Conservation (phyloP, 306 rosid species). For the Prinsepia uniflora region DNA sequence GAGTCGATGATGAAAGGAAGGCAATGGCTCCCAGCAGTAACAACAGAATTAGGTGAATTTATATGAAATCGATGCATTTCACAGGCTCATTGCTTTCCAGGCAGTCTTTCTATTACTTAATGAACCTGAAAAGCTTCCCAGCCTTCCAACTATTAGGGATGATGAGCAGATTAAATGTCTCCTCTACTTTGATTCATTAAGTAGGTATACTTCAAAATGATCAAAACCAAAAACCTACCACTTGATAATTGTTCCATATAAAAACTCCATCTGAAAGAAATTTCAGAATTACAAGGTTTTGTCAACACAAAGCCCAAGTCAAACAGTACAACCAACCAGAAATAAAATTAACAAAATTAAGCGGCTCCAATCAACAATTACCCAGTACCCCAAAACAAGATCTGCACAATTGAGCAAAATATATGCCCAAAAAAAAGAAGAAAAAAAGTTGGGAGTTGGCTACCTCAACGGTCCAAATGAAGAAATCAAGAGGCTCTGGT, state of each 20-base stretch:
- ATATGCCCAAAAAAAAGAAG: background rate
- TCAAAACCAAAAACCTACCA: background rate
- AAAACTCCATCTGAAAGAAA: background rate
- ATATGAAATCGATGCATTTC: background rate
- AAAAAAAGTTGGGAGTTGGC: conserved; percentile 9
- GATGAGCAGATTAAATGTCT: background rate
- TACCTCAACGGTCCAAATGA: conserved; percentile 99
- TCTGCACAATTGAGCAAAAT: conserved; percentile 3
- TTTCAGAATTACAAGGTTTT: background rate
- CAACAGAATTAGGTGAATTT: background rate
- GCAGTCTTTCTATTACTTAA: background rate
- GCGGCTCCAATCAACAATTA: background rate
- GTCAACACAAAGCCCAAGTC: background rate
- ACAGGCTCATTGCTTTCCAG: background rate
- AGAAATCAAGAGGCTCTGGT: conserved; percentile 99
- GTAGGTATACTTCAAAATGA: background rate
- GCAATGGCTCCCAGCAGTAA: background rate
- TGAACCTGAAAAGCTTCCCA: background rate
- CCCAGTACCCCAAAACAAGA: conserved; percentile 10
- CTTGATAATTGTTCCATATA: conserved; percentile 5
- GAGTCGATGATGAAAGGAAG: background rate
- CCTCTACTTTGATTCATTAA: background rate
- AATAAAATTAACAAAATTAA: background rate
- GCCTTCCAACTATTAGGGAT: background rate
- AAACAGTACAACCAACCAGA: background rate